Percentiles rank a stretch among this genome's conserved stretches.
Conservation (phyloP, 1,284 basidiomycete genomes). For the Lentinula novae-zelandiae region DNA sequence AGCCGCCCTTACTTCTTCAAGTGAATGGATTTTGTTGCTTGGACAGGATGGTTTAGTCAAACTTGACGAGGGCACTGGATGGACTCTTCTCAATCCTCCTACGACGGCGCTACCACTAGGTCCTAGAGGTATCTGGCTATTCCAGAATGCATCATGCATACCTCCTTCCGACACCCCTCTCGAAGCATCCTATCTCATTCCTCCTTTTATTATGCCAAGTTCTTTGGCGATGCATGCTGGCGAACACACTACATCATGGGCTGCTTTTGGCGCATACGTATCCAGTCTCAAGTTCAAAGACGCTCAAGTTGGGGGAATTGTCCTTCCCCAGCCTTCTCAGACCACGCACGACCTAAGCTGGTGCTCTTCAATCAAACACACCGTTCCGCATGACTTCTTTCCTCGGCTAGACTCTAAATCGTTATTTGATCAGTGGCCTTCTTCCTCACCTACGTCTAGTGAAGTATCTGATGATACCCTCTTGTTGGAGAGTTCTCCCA, state of each 20-base stretch:
- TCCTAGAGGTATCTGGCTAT: slow-evolving; percentile 34
- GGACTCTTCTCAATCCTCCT: slow-evolving; percentile 35
- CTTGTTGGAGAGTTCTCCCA: neutral
- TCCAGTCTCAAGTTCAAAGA: slow-evolving; percentile 20
- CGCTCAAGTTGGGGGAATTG: slow-evolving; percentile 28
- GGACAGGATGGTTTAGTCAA: slow-evolving; percentile 37
- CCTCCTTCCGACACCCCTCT: slow-evolving; percentile 24
- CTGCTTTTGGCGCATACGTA: slow-evolving; percentile 34
- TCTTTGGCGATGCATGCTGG: slow-evolving; percentile 23
- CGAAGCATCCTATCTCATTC: slow-evolving; percentile 45
- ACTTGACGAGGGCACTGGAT: slow-evolving; percentile 26
- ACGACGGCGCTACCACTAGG: slow-evolving; percentile 38
- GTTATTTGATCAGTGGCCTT: neutral
- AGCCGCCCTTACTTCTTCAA: slow-evolving; percentile 32
- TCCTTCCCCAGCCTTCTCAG: slow-evolving; percentile 16
- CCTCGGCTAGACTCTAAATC: neutral
- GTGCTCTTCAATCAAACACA: slow-evolving; percentile 17
- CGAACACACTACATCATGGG: slow-evolving; percentile 34
- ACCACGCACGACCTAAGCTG: slow-evolving; percentile 16
- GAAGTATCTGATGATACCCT: neutral
- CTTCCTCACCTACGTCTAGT: neutral
- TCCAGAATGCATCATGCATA: slow-evolving; percentile 27
- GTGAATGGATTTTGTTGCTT: slow-evolving; percentile 50
- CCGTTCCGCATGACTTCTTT: neutral
- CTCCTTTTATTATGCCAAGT: slow-evolving; percentile 51